Percentiles rank a stretch among this genome's conserved stretches.
Conservation (phyloP, 1,284 basidiomycete species). For the Thecaphora thlaspeos region DNA sequence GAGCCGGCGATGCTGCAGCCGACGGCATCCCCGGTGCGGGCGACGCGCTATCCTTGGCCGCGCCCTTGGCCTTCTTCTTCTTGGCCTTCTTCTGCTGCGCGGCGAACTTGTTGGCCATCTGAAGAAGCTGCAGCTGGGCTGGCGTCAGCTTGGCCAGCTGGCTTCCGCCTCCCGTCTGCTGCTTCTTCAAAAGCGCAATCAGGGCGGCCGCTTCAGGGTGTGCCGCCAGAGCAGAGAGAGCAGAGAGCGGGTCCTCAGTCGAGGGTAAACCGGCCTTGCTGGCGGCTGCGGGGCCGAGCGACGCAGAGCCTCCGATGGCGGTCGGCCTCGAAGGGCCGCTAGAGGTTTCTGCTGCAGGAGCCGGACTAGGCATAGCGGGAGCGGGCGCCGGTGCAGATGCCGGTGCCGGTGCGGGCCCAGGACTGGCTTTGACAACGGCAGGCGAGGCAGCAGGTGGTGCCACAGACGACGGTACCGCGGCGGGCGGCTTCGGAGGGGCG, state of each 20-base stretch:
- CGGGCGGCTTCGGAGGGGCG: too few relatives aligned
- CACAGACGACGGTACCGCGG: not conserved
- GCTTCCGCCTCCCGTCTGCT: constrained; percentile 36
- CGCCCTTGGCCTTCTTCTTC: constrained; percentile 35
- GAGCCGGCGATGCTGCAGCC: too few relatives aligned
- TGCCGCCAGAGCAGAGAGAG: constrained; percentile 43
- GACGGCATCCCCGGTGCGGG: too few relatives aligned
- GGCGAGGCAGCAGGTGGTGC: not conserved
- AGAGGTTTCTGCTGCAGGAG: constrained; percentile 1
- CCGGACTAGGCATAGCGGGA: not conserved
- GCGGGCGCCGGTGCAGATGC: constrained; percentile 1
- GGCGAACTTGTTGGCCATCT: constrained; percentile 52
- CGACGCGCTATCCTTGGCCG: constrained; percentile 2
- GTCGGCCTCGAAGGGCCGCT: not conserved
- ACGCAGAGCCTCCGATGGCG: too few relatives aligned
- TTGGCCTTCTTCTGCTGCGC: constrained; percentile 38
- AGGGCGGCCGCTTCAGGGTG: constrained; percentile 53
- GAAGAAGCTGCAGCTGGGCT: constrained; percentile 50
- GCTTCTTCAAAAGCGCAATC: constrained; percentile 49
- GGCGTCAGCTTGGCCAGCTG: constrained; percentile 49
- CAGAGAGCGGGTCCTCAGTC: constrained; percentile 40
- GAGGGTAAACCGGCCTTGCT: constrained; percentile 1
- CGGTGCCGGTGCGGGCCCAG: not conserved
- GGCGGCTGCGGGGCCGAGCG: too few relatives aligned
- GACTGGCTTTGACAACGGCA: not conserved